A percentile compares a stretch with the other conserved stretches of the same genome.
Conservation (phyloP, 257 asterid genomes). For the Schizonepeta tenuifolia region DNA sequence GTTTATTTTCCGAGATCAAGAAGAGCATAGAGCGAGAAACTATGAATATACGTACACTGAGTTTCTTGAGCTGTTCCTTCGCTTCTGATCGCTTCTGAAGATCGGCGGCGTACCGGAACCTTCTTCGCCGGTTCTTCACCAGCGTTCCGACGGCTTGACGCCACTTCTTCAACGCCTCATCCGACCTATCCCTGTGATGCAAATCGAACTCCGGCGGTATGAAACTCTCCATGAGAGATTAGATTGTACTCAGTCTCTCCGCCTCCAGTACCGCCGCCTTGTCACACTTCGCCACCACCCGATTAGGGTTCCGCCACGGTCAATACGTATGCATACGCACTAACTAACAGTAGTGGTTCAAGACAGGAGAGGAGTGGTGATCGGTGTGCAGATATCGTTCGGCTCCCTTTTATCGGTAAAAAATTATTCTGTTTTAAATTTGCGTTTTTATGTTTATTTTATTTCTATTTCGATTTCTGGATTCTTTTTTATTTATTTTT, state of each 20-base stretch:
- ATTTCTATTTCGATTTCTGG: too few relatives aligned
- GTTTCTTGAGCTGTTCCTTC: slow-evolving; percentile 55
- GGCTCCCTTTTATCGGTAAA: neutral
- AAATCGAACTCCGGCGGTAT: slow-evolving; percentile 67
- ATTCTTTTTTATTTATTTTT: too few relatives aligned
- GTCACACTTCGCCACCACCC: neutral
- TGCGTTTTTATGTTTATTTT: neutral
- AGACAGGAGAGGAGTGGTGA: neutral
- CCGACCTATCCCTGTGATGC: slow-evolving; percentile 57
- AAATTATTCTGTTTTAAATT: too few relatives aligned
- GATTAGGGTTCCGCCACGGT: neutral
- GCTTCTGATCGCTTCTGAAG: slow-evolving; percentile 74
- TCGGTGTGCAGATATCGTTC: neutral
- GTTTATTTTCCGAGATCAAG: neutral
- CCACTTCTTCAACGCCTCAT: slow-evolving; percentile 68
- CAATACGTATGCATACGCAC: slow-evolving; percentile 1
- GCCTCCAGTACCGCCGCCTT: neutral
- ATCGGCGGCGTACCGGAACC: slow-evolving; percentile 78
- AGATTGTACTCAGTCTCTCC: neutral
- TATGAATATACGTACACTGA: slow-evolving; percentile 56
- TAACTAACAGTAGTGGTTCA: neutral
- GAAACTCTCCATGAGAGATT: slow-evolving; percentile 43
- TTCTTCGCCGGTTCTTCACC: slow-evolving; percentile 72
- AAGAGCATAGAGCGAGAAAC: neutral
- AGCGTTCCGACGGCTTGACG: slow-evolving; percentile 66